Evolutionary conservation across 768 basidiomycete genomes (phyloP).

Genomic region (Boletus edulis): DNA sequence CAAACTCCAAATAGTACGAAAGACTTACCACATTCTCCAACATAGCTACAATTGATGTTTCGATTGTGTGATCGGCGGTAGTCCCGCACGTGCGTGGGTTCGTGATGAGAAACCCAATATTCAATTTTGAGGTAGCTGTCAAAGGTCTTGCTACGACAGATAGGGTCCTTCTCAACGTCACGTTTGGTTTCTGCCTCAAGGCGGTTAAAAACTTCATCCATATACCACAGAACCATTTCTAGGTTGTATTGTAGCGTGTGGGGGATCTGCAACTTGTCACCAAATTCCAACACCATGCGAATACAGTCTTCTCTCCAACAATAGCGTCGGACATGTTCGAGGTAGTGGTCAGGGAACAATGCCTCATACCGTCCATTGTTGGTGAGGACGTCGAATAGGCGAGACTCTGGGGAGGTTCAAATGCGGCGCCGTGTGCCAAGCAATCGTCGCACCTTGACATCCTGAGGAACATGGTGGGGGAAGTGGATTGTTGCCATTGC

Average conservation of each 20-base stretch:
- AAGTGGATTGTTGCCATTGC: not conserved
- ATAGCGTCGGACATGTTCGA: not conserved
- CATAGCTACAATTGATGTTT: too few species aligned
- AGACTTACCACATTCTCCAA: too few species aligned
- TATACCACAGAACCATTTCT: not conserved
- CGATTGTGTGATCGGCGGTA: not conserved
- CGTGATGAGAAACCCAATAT: not conserved
- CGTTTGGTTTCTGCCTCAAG: not conserved
- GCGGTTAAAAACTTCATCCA: not conserved
- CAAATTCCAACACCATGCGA: not conserved
- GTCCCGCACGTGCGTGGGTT: not conserved
- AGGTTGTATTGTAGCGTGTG: not conserved
- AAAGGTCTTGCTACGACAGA: not conserved
- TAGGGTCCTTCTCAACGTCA: not conserved
- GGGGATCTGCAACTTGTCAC: not conserved
- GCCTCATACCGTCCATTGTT: not conserved
- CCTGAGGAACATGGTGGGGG: not conserved
- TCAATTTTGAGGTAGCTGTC: not conserved
- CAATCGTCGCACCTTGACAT: not conserved
- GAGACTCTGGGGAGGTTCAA: not conserved
- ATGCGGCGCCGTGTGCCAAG: not conserved
- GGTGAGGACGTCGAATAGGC: not conserved
- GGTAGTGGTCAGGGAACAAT: not conserved
- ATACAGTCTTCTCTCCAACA: not conserved
- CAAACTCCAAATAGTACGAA: too few species aligned